Evolutionary conservation across 2,329 filamentous ascomycete species (phyloP), one percentile per base, ranked within the genome.

Genomic region (Calonectria henricotiae): DNA sequence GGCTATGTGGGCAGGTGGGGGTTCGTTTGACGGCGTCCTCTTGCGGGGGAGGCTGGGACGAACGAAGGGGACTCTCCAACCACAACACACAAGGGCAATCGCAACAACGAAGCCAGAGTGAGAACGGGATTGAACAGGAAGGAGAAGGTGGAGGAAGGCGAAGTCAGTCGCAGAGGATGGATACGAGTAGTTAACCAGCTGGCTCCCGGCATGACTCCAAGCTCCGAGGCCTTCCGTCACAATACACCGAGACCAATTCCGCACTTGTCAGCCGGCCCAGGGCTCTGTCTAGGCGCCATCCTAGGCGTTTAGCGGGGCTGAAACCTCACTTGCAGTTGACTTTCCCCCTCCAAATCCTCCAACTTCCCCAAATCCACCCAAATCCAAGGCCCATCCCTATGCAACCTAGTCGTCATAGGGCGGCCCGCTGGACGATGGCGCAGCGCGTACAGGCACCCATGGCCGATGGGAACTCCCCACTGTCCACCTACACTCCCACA

Each of bases 301-400:
- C 54, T 46, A 30, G 61, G 49, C 49, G 13, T 58, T 49, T 44
- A 27, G 73, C 64, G 72, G 74, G 74, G 72, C 76, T 75, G 73
- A 73, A 75, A 77, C 75, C 70, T 77, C 70, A 74, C 73, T 49
- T 71, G 73, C 73, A 77, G 72, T 62, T 58, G 65, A 67, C 67
- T 49, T 44, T 65, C 37, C 67, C 62, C 41, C 43, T 44, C 54
- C 62, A 44, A 23, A 58, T 47, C 27, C 55, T 65, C 44, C 13
- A 65, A 41, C 35, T 30, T 8, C 58, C 58, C 65, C 54, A 55
- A 54, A 60, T 20, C 66, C 61, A 47, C 32, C 32, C 46, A 67
- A 44, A 61, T 64, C 61, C 62, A 68, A 39, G 30, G 51, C 51
- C 20, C 46, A 54, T 58, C 58, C 65, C 27, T 27, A 61, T 63